Base-by-base conservation (phyloP, 257 asterid genomes). In the Catharanthus roseus region DNA sequence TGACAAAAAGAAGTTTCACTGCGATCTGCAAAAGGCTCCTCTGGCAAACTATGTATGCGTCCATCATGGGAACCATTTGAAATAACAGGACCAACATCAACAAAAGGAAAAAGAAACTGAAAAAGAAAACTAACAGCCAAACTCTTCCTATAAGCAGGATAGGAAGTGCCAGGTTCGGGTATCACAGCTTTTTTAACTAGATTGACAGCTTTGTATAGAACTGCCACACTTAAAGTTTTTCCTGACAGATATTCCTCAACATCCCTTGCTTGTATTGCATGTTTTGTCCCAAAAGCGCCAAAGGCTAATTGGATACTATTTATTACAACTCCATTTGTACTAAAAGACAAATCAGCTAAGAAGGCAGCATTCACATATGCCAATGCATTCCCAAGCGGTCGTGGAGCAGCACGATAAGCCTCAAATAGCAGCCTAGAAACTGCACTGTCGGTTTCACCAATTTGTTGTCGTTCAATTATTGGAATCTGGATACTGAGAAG, bases 361-460 rank as follows among this genome's bases (percentile, higher is more conserved):
- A 88, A 88, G 38, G 92, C 85, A 62, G 90, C 87, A 67, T 86
- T 86, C 58, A 82, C 49, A 72, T 88, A 88, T 29, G 95, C 88
- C 77, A 88, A 75, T 10, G 95, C 92, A 77, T 79, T 86, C 66
- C 92, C 92, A 54, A 86, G 78, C 34, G 86, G 95, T 73, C 92
- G 76, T 38, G 90, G 92, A 24, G 92, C 64, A 55, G 89, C 85
- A 56, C 92, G 83, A 66, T 82, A 89, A 42, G 90, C 79, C 70
- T 85, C 88, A 75, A 84, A 85, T 54, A 79, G 57, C 65, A 87
- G 63, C n/a, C 63, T 83, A 56, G 86, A 72, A 50, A 54, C 79
- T 26, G 79, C 49, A 39, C 49, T 47, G 57, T 24, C 19, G 28
- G 66, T 68, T 55, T 72, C 69, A 18, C 69, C 60, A 9, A 12